These are phyloP conservation scores for Cyberlindnera meyerae DNA, from an alignment of 805 yeast species.

Conservation along the genomic window DNA sequence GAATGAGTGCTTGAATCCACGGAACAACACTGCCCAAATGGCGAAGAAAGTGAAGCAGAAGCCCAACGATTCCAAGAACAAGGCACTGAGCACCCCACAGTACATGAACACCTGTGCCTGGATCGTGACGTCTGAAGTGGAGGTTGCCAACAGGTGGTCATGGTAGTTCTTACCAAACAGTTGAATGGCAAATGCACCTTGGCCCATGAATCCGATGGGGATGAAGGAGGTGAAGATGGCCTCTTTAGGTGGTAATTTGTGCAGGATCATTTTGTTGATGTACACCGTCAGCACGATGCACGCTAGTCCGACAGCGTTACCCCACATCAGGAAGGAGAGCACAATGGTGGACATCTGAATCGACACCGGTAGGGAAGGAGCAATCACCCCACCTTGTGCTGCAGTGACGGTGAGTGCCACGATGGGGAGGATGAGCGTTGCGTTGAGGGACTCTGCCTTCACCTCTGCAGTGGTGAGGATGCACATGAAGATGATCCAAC, in stretches of 20 bases:
- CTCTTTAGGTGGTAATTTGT: slow-evolving; percentile 53
- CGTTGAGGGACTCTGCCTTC: slow-evolving; percentile 40
- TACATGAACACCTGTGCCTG: slow-evolving; percentile 30
- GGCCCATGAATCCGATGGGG: slow-evolving; percentile 83
- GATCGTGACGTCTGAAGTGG: slow-evolving; percentile 12
- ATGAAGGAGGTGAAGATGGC: slow-evolving; percentile 63
- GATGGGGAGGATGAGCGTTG: slow-evolving; percentile 65
- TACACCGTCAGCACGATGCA: slow-evolving; percentile 51
- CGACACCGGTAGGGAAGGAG: slow-evolving; percentile 37
- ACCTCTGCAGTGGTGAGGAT: slow-evolving; percentile 29
- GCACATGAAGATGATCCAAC: slow-evolving; percentile 53
- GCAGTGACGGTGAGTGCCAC: slow-evolving; percentile 76
- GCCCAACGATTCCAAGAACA: slow-evolving; percentile 50
- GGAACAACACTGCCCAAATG: slow-evolving; percentile 28
- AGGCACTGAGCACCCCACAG: slow-evolving; percentile 35
- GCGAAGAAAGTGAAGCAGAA: slow-evolving; percentile 50
- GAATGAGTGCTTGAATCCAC: slow-evolving; percentile 34
- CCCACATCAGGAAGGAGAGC: slow-evolving; percentile 57
- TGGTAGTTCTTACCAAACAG: slow-evolving; percentile 44
- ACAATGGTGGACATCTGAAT: slow-evolving; percentile 50
- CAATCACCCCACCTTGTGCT: slow-evolving; percentile 61
- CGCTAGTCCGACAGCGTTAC: slow-evolving; percentile 61
- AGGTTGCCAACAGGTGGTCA: slow-evolving; percentile 20
- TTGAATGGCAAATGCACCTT: slow-evolving; percentile 68
- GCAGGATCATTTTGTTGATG: slow-evolving; percentile 52